Conservation (phyloP, 2,329 filamentous ascomycete genomes). For the Aspergillus calidoustus region DNA sequence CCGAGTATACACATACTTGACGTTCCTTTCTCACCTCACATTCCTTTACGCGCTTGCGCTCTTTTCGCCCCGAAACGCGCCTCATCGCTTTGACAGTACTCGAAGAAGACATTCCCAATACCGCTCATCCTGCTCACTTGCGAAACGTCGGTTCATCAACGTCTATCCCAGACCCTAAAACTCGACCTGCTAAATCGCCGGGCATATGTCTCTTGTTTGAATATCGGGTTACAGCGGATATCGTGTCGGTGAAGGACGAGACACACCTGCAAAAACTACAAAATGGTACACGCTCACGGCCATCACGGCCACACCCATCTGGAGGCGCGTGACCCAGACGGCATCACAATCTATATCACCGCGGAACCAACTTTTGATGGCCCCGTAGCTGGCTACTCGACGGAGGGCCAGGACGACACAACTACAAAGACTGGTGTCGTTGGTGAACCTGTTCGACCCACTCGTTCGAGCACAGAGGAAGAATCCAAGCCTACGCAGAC, state of each 20-base stretch:
- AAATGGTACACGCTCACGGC: conserved; percentile 40
- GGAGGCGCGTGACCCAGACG: conserved; percentile 24
- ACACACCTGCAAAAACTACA: background rate
- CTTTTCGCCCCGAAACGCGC: conserved; percentile 18
- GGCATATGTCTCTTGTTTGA: conserved; percentile 7
- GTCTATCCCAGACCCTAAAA: background rate
- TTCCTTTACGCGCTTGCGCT: conserved; percentile 30
- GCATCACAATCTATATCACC: conserved; percentile 56
- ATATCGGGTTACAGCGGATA: background rate
- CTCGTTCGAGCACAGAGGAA: conserved; percentile 16
- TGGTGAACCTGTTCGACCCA: conserved; percentile 33
- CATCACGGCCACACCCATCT: conserved; percentile 35
- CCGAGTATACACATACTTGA: conserved; percentile 22
- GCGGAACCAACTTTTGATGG: conserved; percentile 58
- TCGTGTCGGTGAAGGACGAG: background rate
- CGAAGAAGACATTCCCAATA: conserved; percentile 1
- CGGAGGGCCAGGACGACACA: conserved; percentile 28
- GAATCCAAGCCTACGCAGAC: conserved; percentile 19
- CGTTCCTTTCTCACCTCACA: conserved; percentile 27
- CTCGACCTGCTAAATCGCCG: background rate
- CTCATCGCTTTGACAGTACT: conserved; percentile 6
- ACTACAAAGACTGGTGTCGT: conserved; percentile 28
- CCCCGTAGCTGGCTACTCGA: conserved; percentile 54
- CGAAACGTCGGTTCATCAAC: background rate
- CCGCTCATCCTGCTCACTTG: background rate